Percentiles rank a stretch among this genome's conserved stretches.
phyloP scores from a whole-genome alignment of 345 rosid species.

The Moricandia moricandioides region DNA sequence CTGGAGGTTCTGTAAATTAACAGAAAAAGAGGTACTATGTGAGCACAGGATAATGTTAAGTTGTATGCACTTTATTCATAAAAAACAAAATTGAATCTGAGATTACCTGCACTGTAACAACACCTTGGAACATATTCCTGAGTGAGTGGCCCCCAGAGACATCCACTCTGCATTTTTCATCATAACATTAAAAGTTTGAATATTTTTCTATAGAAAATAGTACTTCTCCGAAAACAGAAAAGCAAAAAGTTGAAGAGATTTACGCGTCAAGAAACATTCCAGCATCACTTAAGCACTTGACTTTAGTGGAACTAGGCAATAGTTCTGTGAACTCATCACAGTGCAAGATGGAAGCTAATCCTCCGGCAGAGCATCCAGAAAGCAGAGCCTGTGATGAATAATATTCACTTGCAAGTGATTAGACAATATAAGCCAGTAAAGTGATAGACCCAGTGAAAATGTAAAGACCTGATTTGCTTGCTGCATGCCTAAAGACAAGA shows the following conservation, averaged over 20 bases:
- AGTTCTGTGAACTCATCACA: conserved; percentile 70
- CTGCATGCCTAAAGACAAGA: conserved; percentile 73
- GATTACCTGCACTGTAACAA: conserved; percentile 80
- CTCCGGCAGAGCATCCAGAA: conserved; percentile 97
- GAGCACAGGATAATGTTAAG: background rate
- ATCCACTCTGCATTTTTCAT: conserved; percentile 55
- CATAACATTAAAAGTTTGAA: conserved; percentile 8
- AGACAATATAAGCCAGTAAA: background rate
- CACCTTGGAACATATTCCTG: conserved; percentile 61
- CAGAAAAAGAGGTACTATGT: background rate
- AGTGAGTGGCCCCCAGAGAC: conserved; percentile 77
- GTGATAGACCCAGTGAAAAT: background rate
- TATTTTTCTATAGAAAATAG: background rate
- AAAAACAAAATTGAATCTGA: background rate
- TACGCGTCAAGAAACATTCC: conserved; percentile 92
- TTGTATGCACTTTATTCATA: background rate
- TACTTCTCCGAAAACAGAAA: background rate
- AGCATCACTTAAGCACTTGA: conserved; percentile 90
- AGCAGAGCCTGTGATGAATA: conserved; percentile 65
- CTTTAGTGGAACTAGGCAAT: conserved; percentile 62
- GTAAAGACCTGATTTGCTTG: conserved; percentile 61
- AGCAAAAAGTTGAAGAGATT: conserved; percentile 8
- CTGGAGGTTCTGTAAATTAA: conserved; percentile 51
- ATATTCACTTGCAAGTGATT: conserved; percentile 1
- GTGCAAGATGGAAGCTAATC: conserved; percentile 79